phyloP scores from a whole-genome alignment of 257 asterid genomes.

The Schizonepeta tenuifolia region DNA sequence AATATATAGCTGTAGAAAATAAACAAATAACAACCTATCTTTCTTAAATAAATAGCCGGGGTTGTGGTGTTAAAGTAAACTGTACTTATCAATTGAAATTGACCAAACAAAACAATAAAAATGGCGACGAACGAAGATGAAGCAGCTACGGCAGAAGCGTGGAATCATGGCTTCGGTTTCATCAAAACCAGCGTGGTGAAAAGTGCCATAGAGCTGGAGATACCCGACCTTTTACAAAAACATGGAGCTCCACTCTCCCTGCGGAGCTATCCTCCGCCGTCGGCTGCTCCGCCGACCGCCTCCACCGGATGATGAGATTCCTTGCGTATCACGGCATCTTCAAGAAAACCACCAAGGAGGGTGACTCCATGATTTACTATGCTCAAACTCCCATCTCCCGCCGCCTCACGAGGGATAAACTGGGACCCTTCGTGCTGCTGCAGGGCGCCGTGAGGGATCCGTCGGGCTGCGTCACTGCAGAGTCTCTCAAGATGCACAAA shows the following conservation, averaged over 20 bases:
- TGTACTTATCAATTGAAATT: background rate
- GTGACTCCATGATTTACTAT: background rate
- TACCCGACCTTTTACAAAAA: slow-evolving; percentile 47
- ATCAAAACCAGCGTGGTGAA: slow-evolving; percentile 20
- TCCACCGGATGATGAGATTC: slow-evolving; percentile 63
- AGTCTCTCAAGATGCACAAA: background rate
- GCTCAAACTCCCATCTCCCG: slow-evolving; percentile 26
- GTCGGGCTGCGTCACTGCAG: background rate
- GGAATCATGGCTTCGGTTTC: slow-evolving; percentile 22
- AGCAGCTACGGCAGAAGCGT: background rate
- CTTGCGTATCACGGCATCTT: slow-evolving; percentile 46
- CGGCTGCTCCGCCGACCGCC: slow-evolving; percentile 38
- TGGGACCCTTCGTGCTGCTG: slow-evolving; percentile 34
- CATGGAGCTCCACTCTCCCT: slow-evolving; percentile 39
- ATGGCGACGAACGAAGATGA: background rate
- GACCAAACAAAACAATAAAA: no score
- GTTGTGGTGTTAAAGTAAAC: background rate
- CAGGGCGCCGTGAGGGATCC: slow-evolving; percentile 25
- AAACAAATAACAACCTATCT: background rate
- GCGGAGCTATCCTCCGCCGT: slow-evolving; percentile 31
- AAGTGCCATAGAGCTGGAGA: slow-evolving; percentile 8
- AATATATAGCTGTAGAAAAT: no score
- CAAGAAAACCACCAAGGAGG: background rate
- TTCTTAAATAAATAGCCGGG: background rate
- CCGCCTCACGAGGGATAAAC: background rate